Base-by-base conservation (phyloP, 2,329 filamentous ascomycete species). In the Hypoxylon sp. region DNA sequence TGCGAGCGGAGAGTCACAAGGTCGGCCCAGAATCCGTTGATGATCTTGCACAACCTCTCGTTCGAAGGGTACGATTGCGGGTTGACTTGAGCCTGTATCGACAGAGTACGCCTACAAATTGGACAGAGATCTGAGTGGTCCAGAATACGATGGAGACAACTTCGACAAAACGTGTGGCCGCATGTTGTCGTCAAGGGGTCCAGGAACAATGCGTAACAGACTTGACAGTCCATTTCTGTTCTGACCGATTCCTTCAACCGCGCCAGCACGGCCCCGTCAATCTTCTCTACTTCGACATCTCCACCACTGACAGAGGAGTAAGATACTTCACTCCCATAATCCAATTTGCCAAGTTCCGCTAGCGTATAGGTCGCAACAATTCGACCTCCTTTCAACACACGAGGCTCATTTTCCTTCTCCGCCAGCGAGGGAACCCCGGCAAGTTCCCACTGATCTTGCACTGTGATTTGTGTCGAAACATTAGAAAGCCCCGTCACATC, bases 131-230 rank as follows among this genome's bases (percentile, higher is more conserved):
- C 86, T 1, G 92, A 91, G 76, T 96, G 91, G 74, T 95, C 92
- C 66, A 97, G 84, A 5, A 92, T 89, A 50, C 92, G 88, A 62
- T 90, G 88, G 22, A 97, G 84, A 77, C 94, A 98, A 66, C 87
- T 87, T 19, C 92, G 90, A 78, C 94, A 98, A 75, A 96, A 95
- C 0, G 94, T 97, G 78, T 98, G 94, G 1, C 94, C 94, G 74
- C 94, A 98, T 1, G 88, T 85, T 0, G 93, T 97, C 0, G 94
- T 97, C 57, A 94, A 83, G 0, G 94, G 94, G 68, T 97, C 92
- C 67, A 94, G 83, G 78, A 95, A 92, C 22, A 97, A 80, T 44
- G 90, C 88, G 78, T 95, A 97, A 80, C 94, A 97, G 65, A 97
- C 90, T 74, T 96, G 93, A 73, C 94, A 98, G 75, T 97, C 94